phyloP scores from a whole-genome alignment of 1,139 yeast species.

The Nakaseomyces glabratus region DNA sequence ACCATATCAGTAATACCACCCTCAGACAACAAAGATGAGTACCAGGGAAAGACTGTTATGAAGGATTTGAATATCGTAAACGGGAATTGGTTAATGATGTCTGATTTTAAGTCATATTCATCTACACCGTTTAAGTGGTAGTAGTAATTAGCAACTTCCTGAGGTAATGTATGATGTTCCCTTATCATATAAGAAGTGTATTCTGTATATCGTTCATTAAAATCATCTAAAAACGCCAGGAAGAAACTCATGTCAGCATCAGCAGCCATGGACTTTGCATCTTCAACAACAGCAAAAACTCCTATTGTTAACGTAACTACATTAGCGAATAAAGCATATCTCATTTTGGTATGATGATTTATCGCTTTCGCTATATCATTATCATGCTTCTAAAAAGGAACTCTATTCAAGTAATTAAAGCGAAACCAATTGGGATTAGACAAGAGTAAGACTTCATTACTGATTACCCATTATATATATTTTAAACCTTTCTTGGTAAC shows the following conservation, averaged over 20 bases:
- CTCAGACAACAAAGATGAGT: slow-evolving; percentile 29
- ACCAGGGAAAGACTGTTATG: slow-evolving; percentile 39
- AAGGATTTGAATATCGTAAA: slow-evolving; percentile 36
- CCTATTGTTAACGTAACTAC: no score
- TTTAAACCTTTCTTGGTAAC: no score
- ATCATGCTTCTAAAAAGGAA: no score
- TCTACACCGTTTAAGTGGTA: slow-evolving; percentile 17
- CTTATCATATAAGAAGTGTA: slow-evolving; percentile 31
- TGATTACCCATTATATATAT: no score
- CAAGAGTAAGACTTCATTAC: no score
- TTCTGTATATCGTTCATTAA: slow-evolving; percentile 18
- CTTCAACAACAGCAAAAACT: slow-evolving; percentile 1
- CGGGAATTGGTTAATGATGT: slow-evolving; percentile 35
- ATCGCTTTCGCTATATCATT: no score
- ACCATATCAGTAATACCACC: slow-evolving; percentile 33
- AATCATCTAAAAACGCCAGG: slow-evolving; percentile 29
- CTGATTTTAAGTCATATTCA: slow-evolving; percentile 25
- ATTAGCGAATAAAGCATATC: no score
- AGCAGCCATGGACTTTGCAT: slow-evolving; percentile 24
- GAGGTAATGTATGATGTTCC: slow-evolving; percentile 29
- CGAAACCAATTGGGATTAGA: no score
- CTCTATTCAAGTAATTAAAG: no score
- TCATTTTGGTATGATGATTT: no score
- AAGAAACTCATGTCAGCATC: slow-evolving; percentile 27
- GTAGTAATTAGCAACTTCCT: slow-evolving; percentile 22